Base-by-base conservation (phyloP, 2,329 filamentous ascomycete genomes). In the Verruconis gallopava region DNA sequence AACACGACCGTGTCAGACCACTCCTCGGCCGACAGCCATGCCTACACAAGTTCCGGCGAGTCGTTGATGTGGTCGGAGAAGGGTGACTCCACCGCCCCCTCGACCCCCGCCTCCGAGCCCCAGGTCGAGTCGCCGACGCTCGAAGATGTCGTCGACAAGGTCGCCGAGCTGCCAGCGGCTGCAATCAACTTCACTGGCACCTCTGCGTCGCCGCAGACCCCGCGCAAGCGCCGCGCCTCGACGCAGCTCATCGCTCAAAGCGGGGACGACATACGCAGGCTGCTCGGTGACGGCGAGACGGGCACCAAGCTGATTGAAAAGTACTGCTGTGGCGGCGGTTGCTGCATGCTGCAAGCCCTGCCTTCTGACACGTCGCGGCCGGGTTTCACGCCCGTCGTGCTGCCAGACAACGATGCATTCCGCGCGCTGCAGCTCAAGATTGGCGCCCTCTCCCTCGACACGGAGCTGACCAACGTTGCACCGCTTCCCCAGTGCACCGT, bases 381-480 rank as follows among this genome's bases (percentile, higher is more conserved):
- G 33, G 54, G 58, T 38, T 63, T 60, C 36, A 55, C 55, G 4
- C 68, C 72, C 3, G 65, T 79, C 40, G 59, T 63, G 25, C 57
- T 68, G 2, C 88, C 89, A 1, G 77, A 91, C 58, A 96, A 93
- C 53, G 73, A 80, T 46, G 91, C 91, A 13, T 98, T 83, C 65
- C 72, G 75, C 43, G 84, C 80, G 46, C 71, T 98, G 38, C 70
- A 78, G 40, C 71, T 96, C 50, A 82, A 80, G 52, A 71, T 96
- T 46, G 77, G 77, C 44, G 72, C 78, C 21, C 75, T 96, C 41
- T 81, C 80, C 4, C 62, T 77, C 46, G 70, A 77, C 47, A 84
- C 77, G 38, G 68, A 72, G 14, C 67, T 96, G 47, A 85, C 79
- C 32, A 79, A 77, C 50, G 64, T 88, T 18, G 68, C 75, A 42